Evolutionary conservation across 208 protist genomes (phyloP), one percentile per base, ranked within the genome.

Genomic region (Lotmaria passim): DNA sequence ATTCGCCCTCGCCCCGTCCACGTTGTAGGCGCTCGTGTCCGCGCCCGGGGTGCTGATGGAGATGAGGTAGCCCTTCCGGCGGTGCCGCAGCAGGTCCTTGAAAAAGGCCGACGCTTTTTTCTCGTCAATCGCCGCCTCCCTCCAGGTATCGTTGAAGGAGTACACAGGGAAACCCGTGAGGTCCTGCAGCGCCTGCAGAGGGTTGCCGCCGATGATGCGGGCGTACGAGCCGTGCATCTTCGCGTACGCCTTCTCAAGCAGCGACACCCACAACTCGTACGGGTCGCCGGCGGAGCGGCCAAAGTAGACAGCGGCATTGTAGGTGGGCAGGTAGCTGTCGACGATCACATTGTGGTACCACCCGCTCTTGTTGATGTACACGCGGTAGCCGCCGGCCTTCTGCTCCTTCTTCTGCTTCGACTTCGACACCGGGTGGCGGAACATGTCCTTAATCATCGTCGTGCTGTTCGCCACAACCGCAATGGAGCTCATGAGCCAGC

Each of bases 181-280:
- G 63, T 93, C 84, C 38, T 81, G 47, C 31, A 95, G 61, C 7
- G 82, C 89, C 21, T 91, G 59, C 17, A 83, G 70, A 4, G 79
- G 50, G 51, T 82, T 74, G 48, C 83, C 89, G 30, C 70, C 79
- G n/a, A 64, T 67, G 51, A 94, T 86, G 23, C 69, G 62, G 11
- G 81, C 76, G 61, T 91, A 94, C 8, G 82, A 88, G 39, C 90
- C 90, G 59, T 87, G 61, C 17, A 87, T n/a, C 73, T 95, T 95
- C n/a, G 88, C 88, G 75, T 95, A 93, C 23, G 85, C 90, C 80
- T 95, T 95, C 72, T 95, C 82, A 26, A 93, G 62, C 28, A 95
- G 63, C 11, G 83, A 78, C 26, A 88, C 76, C 90, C 90, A 95
- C 58, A 93, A 53, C 62, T 91, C 79, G 34, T 76, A 69, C 23